Conservation (phyloP, 164 flowering plant species). For the Hamamelis virginiana region DNA sequence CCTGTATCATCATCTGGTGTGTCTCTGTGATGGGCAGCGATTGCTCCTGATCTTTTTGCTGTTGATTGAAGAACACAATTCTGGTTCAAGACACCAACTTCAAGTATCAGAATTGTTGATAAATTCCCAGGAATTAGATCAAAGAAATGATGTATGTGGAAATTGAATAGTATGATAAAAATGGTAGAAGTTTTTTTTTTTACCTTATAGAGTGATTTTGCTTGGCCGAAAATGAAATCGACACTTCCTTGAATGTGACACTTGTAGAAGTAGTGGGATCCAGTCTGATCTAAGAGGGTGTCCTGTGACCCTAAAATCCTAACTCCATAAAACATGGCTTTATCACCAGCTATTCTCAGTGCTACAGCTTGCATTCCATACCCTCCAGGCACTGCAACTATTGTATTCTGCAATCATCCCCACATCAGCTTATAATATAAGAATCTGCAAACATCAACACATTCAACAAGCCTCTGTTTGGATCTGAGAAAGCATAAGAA, state of each 20-base stretch:
- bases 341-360: slow-evolving; percentile 58
- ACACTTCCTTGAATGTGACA: slow-evolving; percentile 67
- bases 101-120: neutral
- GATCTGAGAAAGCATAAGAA: too few species aligned
- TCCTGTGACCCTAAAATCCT: slow-evolving; percentile 75
- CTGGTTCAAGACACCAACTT: slow-evolving; percentile 27
- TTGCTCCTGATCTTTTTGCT: slow-evolving; percentile 56
- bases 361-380: slow-evolving; percentile 83
- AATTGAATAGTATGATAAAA: too few species aligned
- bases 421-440: neutral
- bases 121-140: neutral
- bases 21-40: slow-evolving; percentile 82
- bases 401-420: slow-evolving; percentile 57
- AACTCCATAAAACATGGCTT: slow-evolving; percentile 64
- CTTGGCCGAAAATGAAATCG: slow-evolving; percentile 81
- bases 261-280: slow-evolving; percentile 65
- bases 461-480: neutral
- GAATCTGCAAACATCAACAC: neutral
- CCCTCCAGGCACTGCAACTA: slow-evolving; percentile 48
- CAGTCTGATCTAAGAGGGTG: slow-evolving; percentile 69
- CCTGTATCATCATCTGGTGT: slow-evolving; percentile 58
- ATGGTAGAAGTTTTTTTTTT: too few species aligned
- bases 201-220: slow-evolving; percentile 79
- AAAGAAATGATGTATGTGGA: neutral
- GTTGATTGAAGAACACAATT: slow-evolving; percentile 58